Evolutionary conservation across 2,329 filamentous ascomycete species (phyloP), one percentile per base, ranked within the genome.

Genomic region (Neofusicoccum cordaticola): DNA sequence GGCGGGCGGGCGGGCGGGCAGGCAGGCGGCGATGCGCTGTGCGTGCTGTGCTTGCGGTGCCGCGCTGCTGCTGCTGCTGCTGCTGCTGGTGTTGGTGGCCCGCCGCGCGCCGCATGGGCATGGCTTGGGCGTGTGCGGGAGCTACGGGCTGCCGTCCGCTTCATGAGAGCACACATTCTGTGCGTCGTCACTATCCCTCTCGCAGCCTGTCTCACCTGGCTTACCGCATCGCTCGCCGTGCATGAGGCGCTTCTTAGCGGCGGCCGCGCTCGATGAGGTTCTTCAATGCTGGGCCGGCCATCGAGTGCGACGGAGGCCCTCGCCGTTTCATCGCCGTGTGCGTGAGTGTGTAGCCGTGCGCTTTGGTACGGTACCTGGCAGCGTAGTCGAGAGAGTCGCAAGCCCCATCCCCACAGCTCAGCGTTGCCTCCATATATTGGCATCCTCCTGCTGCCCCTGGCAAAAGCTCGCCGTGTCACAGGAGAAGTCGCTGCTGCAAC

Each of bases 351-450:
- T 75, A 71, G 74, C 75, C 74, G 70, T 71, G 70, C 70, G 71
- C 71, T 71, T 73, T 75, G 67, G 76, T 78, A 69, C 75, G 67
- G 76, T 78, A 69, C 75, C 76, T 78, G 75, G 75, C 72, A 73
- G 71, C 70, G 71, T 68, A 71, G 67, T 68, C 66, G 64, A 69
- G 69, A 74, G 67, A 64, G 69, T 70, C 67, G 68, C 71, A 74
- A 72, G 71, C 74, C 69, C 71, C 71, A 68, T 73, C 60, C 69
- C 69, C 64, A 69, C 67, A 60, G 56, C 56, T 60, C 56, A 60
- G 56, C 73, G 70, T 76, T 69, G 72, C 72, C 73, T 68, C 67
- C 71, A 76, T 77, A 77, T 77, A 77, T 75, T 76, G 73, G 70
- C 72, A 68, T 58, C 53, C 53, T 58, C 53, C 53, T 58, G 39